Conservation (phyloP, 306 rosid species). For the Citrullus amarus region DNA sequence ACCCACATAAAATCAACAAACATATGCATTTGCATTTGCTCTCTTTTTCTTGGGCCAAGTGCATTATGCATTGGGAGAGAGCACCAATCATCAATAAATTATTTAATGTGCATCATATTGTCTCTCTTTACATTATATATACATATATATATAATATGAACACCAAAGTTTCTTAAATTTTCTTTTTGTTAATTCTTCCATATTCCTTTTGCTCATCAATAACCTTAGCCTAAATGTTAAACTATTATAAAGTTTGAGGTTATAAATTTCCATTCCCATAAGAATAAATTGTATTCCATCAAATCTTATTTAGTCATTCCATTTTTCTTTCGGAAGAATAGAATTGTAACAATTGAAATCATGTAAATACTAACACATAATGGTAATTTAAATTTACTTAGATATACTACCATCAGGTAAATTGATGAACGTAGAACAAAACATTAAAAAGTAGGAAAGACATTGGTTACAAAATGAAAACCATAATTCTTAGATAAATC, state of each 20-base stretch:
- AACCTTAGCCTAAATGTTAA: not conserved
- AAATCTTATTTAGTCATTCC: too few species aligned
- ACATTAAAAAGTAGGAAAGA: not conserved
- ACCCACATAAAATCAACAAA: not conserved
- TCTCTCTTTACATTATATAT: not conserved
- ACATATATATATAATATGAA: not conserved
- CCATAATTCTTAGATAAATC: not conserved
- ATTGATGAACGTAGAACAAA: too few species aligned
- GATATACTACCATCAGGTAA: too few species aligned
- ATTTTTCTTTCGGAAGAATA: too few species aligned
- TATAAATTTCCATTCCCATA: too few species aligned
- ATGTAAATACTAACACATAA: too few species aligned
- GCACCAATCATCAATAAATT: constrained; percentile 1
- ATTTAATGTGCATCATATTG: not conserved
- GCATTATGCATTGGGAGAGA: not conserved
- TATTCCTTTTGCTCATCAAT: not conserved
- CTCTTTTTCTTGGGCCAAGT: not conserved
- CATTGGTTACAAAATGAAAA: not conserved
- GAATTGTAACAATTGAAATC: too few species aligned
- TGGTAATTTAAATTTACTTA: too few species aligned
- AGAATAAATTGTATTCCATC: too few species aligned
- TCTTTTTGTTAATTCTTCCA: not conserved
- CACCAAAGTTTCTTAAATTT: not conserved
- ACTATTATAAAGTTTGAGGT: not conserved
- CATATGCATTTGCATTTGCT: not conserved